Conservation (phyloP, 73 alveolate species). For the Paraurostyla sp. region DNA sequence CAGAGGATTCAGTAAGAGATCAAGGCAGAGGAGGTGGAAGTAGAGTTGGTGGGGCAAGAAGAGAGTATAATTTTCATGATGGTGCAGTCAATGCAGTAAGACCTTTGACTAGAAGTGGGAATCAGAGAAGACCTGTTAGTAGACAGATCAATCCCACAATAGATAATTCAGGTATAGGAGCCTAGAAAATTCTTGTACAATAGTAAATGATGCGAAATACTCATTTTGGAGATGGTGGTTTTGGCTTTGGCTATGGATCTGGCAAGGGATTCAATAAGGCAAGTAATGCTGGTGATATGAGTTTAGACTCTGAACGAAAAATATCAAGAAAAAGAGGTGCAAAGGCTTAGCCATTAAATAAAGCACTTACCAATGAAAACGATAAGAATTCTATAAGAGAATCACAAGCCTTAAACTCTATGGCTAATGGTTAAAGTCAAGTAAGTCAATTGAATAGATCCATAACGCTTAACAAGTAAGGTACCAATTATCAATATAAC, state of each 20-base stretch:
- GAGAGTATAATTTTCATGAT: conserved; percentile 40
- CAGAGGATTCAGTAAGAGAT: neutral
- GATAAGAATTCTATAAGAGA: neutral
- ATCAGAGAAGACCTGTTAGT: conserved; percentile 52
- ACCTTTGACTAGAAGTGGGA: conserved; percentile 54
- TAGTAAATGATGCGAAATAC: conserved; percentile 49
- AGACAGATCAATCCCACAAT: conserved; percentile 7
- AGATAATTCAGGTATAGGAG: conserved; percentile 15
- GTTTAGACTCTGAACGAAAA: conserved; percentile 43
- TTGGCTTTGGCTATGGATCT: neutral
- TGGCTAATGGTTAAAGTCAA: neutral
- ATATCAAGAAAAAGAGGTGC: conserved; percentile 30
- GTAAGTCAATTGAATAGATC: conserved; percentile 1
- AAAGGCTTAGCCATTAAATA: neutral
- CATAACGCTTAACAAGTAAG: neutral
- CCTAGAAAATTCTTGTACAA: conserved; percentile 8
- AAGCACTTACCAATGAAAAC: neutral
- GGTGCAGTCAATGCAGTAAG: neutral
- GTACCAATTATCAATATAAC: neutral
- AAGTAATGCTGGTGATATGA: neutral
- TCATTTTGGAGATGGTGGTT: conserved; percentile 60
- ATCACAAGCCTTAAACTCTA: too few species aligned
- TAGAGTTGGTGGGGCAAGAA: neutral
- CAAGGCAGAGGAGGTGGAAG: neutral
- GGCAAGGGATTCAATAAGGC: neutral